Evolutionary conservation across 1,139 yeast genomes (phyloP).

Genomic region (Saccharomyces pastorianus): DNA sequence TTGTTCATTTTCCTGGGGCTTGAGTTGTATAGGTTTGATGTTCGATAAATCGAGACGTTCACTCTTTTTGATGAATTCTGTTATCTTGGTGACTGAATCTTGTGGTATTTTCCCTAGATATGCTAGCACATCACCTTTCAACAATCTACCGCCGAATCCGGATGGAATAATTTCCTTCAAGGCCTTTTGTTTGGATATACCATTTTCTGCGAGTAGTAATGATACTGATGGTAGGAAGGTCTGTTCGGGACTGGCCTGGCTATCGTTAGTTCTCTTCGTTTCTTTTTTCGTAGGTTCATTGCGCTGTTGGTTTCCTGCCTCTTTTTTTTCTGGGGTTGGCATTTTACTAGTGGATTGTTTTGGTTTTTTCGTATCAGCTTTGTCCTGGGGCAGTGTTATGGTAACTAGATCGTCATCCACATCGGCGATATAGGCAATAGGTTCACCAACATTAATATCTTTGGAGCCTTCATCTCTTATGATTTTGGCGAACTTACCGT

Average conservation of each 20-base stretch:
- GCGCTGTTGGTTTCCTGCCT: not conserved
- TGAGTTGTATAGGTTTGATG: conserved; percentile 38
- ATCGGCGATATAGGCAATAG: conserved; percentile 85
- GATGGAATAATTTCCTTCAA: conserved; percentile 65
- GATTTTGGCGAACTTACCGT: conserved; percentile 80
- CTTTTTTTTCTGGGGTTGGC: conserved; percentile 11
- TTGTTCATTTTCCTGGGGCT: conserved; percentile 31
- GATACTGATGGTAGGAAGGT: conserved; percentile 76
- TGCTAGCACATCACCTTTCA: conserved; percentile 88
- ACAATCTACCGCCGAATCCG: conserved; percentile 80
- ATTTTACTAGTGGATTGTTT: conserved; percentile 1
- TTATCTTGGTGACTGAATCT: conserved; percentile 45
- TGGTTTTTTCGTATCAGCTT: conserved; percentile 18
- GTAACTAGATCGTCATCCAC: conserved; percentile 70
- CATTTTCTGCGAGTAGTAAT: conserved; percentile 50
- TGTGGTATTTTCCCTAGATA: conserved; percentile 65
- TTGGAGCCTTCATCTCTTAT: conserved; percentile 62
- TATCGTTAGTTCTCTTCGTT: conserved; percentile 5
- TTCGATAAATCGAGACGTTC: conserved; percentile 71
- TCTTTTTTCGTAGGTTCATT: not conserved
- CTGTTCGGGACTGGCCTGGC: conserved; percentile 52
- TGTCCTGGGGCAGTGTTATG: conserved; percentile 49
- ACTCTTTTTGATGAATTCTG: conserved; percentile 48
- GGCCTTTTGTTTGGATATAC: conserved; percentile 64
- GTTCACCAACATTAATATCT: conserved; percentile 73